A percentile compares a stretch with the other conserved stretches of the same genome.
phyloP scores from a whole-genome alignment of 116 monocot genomes.

The Papilionanthe hybrid region DNA sequence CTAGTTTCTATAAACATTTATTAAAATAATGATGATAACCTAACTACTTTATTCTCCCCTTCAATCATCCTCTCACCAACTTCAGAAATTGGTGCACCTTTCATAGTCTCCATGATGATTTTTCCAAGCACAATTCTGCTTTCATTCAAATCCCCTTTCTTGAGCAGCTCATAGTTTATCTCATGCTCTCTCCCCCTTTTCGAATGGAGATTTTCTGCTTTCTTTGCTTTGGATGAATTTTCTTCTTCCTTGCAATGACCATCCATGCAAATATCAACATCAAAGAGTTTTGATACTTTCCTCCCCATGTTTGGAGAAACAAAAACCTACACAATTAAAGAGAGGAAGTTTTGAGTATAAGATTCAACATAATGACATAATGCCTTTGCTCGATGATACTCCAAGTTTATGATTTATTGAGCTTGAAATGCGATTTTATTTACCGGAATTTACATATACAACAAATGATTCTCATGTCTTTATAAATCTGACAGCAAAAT shows the following conservation, averaged over 20 bases:
- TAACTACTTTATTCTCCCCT: not conserved
- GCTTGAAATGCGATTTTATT: too few relatives aligned
- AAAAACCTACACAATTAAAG: conserved; percentile 40
- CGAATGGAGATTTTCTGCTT: not conserved
- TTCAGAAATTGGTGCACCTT: not conserved
- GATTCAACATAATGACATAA: too few relatives aligned
- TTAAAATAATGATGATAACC: not conserved
- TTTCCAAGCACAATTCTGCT: conserved; percentile 76
- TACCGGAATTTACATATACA: too few relatives aligned
- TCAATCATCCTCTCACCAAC: not conserved
- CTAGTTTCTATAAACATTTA: too few relatives aligned
- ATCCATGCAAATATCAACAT: conserved; percentile 11
- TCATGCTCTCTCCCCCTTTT: not conserved
- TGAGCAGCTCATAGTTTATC: conserved; percentile 58
- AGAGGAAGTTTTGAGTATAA: not conserved
- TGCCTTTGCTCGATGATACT: too few relatives aligned
- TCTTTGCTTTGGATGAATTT: not conserved
- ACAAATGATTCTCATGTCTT: too few relatives aligned
- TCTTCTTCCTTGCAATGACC: conserved; percentile 4
- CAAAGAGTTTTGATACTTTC: conserved; percentile 39
- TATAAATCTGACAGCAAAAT: too few relatives aligned
- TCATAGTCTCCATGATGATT: conserved; percentile 66
- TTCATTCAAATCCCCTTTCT: conserved; percentile 60
- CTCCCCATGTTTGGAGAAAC: conserved; percentile 40
- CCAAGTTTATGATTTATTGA: too few relatives aligned